Evolutionary conservation across 768 basidiomycete species (phyloP).

Genomic region (Psilocybe subaeruginosa): DNA sequence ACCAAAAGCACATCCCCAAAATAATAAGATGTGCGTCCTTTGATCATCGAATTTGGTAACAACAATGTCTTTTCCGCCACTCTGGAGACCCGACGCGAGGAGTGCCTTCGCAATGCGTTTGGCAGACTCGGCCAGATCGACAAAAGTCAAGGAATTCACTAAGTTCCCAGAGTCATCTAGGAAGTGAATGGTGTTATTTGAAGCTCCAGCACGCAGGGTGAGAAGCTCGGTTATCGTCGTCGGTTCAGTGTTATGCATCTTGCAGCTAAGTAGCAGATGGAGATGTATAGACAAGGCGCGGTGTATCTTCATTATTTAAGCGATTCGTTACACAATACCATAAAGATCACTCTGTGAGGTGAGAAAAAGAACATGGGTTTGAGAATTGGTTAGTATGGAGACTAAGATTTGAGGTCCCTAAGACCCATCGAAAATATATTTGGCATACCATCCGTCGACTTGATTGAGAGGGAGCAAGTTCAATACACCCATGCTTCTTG

Average conservation of each 20-base stretch:
- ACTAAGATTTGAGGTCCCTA: too few relatives aligned
- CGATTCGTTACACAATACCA: too few relatives aligned
- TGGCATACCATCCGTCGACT: too few relatives aligned
- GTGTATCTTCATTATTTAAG: not conserved
- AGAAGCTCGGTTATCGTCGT: slow-evolving; percentile 2
- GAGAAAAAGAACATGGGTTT: too few relatives aligned
- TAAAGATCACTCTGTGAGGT: too few relatives aligned
- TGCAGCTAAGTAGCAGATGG: not conserved
- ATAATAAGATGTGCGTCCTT: not conserved
- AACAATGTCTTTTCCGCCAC: not conserved
- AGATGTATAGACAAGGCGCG: not conserved
- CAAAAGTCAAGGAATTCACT: not conserved
- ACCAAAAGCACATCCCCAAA: slow-evolving; percentile 4
- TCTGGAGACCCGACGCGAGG: not conserved
- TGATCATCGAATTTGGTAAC: slow-evolving; percentile 1
- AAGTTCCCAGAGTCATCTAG: slow-evolving; percentile 1
- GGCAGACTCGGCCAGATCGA: not conserved
- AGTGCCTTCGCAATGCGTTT: not conserved
- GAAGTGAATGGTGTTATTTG: not conserved
- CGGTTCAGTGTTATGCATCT: not conserved
- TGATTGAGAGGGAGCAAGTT: too few relatives aligned
- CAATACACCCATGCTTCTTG: too few relatives aligned
- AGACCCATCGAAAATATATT: too few relatives aligned
- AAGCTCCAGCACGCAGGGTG: not conserved
- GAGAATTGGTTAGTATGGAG: too few relatives aligned